These are phyloP conservation scores for Cytidiella melzeri DNA, from an alignment of 768 basidiomycete species.

Conservation along the genomic window DNA sequence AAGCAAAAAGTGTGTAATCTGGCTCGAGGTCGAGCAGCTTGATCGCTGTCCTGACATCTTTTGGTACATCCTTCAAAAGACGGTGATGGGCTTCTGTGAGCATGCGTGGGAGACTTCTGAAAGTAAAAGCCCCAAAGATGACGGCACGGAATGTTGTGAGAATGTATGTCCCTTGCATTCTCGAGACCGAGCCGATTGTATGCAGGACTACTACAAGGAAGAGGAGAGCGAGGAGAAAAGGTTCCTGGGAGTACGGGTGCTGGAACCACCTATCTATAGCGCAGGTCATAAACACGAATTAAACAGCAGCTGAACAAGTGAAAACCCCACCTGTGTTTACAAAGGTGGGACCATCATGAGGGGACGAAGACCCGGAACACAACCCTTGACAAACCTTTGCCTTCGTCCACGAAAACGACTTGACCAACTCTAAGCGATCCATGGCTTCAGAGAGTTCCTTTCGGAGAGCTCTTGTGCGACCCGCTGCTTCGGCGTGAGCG, in stretches of 20 bases:
- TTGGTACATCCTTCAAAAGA: not conserved
- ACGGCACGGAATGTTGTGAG: not conserved
- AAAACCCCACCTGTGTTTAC: not conserved
- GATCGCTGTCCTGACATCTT: conserved; percentile 5
- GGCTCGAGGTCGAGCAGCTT: conserved; percentile 2
- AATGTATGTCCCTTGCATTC: not conserved
- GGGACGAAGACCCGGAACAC: not conserved
- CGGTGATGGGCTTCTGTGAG: not conserved
- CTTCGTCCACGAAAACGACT: not conserved
- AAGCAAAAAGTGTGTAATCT: not conserved
- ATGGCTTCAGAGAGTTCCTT: not conserved
- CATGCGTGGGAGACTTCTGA: not conserved
- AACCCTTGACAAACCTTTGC: not conserved
- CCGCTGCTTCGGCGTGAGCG: not conserved
- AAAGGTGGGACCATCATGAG: not conserved
- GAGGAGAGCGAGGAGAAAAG: not conserved
- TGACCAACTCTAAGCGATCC: not conserved
- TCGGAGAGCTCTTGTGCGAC: not conserved
- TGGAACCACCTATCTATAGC: not conserved
- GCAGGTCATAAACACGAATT: not conserved
- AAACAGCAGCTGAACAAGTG: not conserved
- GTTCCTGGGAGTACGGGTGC: not conserved
- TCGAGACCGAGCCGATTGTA: not conserved
- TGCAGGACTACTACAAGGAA: not conserved
- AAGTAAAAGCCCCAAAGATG: not conserved